phyloP scores from a whole-genome alignment of 768 basidiomycete species.

The Lactarius akahatsu region DNA sequence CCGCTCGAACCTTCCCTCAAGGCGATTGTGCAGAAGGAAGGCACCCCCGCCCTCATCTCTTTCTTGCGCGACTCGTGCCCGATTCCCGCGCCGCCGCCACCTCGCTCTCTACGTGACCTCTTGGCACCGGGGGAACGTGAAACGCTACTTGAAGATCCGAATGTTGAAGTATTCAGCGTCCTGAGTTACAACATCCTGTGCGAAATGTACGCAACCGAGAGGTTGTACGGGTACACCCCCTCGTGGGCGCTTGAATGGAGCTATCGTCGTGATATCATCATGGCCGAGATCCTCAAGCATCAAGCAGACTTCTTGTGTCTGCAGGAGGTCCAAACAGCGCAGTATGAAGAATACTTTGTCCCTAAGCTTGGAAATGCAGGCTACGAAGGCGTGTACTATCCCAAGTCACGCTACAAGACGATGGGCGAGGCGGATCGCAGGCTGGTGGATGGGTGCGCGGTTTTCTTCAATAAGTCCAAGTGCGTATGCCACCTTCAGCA shows the following conservation, averaged over 20 bases:
- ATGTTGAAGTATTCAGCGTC: constrained; percentile 73
- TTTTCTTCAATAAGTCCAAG: constrained; percentile 89
- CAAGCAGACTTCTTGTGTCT: constrained; percentile 90
- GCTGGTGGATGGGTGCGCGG: constrained; percentile 94
- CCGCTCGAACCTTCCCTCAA: constrained; percentile 79
- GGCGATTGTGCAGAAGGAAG: constrained; percentile 87
- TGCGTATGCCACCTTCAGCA: constrained; percentile 43
- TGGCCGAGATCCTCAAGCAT: constrained; percentile 78
- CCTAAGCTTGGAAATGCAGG: constrained; percentile 68
- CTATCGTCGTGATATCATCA: constrained; percentile 84
- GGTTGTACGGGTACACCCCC: constrained; percentile 94
- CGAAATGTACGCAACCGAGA: constrained; percentile 83
- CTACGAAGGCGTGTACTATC: constrained; percentile 90
- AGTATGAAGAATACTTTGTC: constrained; percentile 89
- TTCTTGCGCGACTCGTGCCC: constrained; percentile 95
- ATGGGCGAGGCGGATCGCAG: constrained; percentile 86
- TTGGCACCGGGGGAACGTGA: constrained; percentile 60
- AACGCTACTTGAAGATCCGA: constrained; percentile 56
- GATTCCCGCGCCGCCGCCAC: constrained; percentile 74
- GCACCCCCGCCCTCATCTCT: constrained; percentile 84
- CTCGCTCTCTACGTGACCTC: constrained; percentile 72
- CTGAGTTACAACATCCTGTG: constrained; percentile 95
- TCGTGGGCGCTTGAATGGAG: constrained; percentile 96
- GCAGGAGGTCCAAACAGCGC: constrained; percentile 91
- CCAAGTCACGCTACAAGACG: constrained; percentile 90